Conservation (phyloP, 805 yeast genomes). For the Ogataea ramenticola region DNA sequence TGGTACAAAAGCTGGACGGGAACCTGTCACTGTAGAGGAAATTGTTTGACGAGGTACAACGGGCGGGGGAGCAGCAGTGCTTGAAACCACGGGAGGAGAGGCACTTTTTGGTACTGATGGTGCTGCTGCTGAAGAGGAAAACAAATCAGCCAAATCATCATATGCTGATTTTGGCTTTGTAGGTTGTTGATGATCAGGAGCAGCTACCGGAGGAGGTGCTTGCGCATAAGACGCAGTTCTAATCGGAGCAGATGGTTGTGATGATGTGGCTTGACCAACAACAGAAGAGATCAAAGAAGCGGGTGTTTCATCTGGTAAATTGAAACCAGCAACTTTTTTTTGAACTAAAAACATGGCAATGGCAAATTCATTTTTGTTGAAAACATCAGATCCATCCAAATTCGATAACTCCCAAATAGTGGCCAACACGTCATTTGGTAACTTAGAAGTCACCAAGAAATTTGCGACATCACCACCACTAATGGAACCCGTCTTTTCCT, state of each 20-base stretch:
- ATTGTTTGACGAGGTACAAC: conserved; percentile 8
- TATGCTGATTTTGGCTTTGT: conserved; percentile 22
- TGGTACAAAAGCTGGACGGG: conserved; percentile 56
- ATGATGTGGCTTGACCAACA: conserved; percentile 4
- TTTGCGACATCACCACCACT: conserved; percentile 80
- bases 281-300: conserved; percentile 39
- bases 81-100: conserved; percentile 22
- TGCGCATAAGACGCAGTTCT: conserved; percentile 2
- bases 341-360: conserved; percentile 92
- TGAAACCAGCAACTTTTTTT: conserved; percentile 67
- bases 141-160: conserved; percentile 60
- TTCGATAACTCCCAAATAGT: conserved; percentile 93
- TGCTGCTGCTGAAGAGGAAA: conserved; percentile 33
- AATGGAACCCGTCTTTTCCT: conserved; percentile 50
- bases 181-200: conserved; percentile 8
- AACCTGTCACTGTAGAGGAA: conserved; percentile 25
- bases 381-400: conserved; percentile 75
- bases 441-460: conserved; percentile 80
- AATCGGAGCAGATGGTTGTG: too few species aligned
- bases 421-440: conserved; percentile 80
- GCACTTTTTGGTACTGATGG: conserved; percentile 17
- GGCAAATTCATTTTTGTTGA: conserved; percentile 76
- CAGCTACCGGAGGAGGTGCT: conserved; percentile 4
- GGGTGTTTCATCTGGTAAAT: conserved; percentile 75
- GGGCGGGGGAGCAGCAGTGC: conserved; percentile 14